Percentiles rank a stretch among this genome's conserved stretches.
These are phyloP conservation scores for Yueomyces sp. DNA, from an alignment of 805 yeast genomes.

Conservation along the genomic window DNA sequence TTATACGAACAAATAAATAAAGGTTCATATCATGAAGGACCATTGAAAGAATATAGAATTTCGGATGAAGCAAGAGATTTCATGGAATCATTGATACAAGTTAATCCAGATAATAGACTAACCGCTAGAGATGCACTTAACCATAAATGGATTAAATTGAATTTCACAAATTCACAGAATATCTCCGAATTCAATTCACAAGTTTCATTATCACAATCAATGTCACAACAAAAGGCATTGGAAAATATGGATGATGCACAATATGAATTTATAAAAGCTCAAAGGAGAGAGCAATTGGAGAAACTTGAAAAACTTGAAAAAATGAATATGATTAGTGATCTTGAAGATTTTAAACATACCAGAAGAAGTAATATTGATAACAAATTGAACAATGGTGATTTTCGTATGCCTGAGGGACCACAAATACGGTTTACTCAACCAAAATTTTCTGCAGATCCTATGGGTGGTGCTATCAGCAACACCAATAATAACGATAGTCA, in stretches of 20 bases:
- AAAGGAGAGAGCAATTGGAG: slow-evolving; percentile 9
- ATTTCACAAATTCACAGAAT: background rate
- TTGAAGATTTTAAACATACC: background rate
- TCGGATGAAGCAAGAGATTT: slow-evolving; percentile 63
- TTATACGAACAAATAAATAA: slow-evolving; percentile 59
- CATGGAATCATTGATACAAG: slow-evolving; percentile 54
- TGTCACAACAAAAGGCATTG: slow-evolving; percentile 47
- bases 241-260: slow-evolving; percentile 25
- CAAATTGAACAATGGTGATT: slow-evolving; percentile 7
- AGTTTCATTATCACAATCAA: slow-evolving; percentile 56
- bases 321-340: slow-evolving; percentile 3
- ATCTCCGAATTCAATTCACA: slow-evolving; percentile 5
- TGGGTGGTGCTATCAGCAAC: slow-evolving; percentile 1
- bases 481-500: slow-evolving; percentile 1
- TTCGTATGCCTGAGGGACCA: slow-evolving; percentile 18
- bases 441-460: slow-evolving; percentile 2
- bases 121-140: slow-evolving; percentile 63
- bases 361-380: background rate
- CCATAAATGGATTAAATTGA: slow-evolving; percentile 63
- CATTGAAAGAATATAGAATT: slow-evolving; percentile 51
- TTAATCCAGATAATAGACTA: slow-evolving; percentile 59
- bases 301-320: slow-evolving; percentile 6
- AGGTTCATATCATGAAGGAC: slow-evolving; percentile 72
- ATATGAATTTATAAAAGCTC: slow-evolving; percentile 16
- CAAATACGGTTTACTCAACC: slow-evolving; percentile 20